phyloP scores from a whole-genome alignment of 2,329 filamentous ascomycete species.

The Aspergillus versicolor region DNA sequence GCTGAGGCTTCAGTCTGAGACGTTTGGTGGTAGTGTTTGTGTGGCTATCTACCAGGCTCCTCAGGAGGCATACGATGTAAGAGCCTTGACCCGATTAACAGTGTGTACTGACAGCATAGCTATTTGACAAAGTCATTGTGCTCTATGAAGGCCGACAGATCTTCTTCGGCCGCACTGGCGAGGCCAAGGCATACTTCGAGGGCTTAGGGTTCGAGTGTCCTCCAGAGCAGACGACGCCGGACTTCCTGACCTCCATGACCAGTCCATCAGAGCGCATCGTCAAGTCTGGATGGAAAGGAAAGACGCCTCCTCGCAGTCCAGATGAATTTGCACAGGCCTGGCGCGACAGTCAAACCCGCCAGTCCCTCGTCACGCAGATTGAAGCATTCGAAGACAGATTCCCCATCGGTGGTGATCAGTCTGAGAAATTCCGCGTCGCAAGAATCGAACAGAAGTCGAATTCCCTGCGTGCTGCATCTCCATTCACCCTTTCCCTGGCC shows the following conservation, averaged over 20 bases:
- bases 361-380: constrained; percentile 42
- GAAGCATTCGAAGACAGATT: constrained; percentile 43
- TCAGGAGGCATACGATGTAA: constrained; percentile 50
- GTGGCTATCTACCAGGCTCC: constrained; percentile 58
- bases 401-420: constrained; percentile 42
- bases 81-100: too few species aligned
- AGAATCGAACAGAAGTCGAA: constrained; percentile 44
- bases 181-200: constrained; percentile 67
- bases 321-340: constrained; percentile 65
- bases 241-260: constrained; percentile 72
- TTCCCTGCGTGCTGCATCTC: too few species aligned
- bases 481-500: too few species aligned
- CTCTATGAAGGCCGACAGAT: constrained; percentile 76
- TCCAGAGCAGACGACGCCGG: constrained; percentile 65
- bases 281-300: constrained; percentile 60
- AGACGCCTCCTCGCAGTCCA: constrained; percentile 62
- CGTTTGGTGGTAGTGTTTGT: constrained; percentile 49
- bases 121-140: constrained; percentile 73
- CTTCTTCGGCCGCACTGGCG: constrained; percentile 65
- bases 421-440: constrained; percentile 41
- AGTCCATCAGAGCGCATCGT: constrained; percentile 61
- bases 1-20: constrained; percentile 50
- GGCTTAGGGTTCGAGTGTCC: constrained; percentile 69
- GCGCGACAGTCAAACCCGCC: constrained; percentile 53
- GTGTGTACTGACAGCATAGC: constrained; percentile 32